Percentiles rank a stretch among this genome's conserved stretches.
These are phyloP conservation scores for Pholiota molesta DNA, from an alignment of 768 basidiomycete species.

Conservation along the genomic window DNA sequence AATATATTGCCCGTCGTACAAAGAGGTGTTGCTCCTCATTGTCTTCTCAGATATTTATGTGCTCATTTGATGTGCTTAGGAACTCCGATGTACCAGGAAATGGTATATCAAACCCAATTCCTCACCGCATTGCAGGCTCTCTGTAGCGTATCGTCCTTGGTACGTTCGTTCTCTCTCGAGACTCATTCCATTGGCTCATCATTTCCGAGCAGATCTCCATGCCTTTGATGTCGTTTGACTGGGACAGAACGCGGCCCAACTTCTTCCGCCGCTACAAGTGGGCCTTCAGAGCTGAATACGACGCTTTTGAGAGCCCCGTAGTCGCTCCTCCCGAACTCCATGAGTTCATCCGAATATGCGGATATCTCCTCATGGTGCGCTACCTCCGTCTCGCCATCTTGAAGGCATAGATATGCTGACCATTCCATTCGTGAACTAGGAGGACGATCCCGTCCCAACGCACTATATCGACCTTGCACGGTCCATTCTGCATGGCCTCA, in stretches of 20 bases:
- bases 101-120: conserved; percentile 51
- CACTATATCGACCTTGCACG: conserved; percentile 48
- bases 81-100: conserved; percentile 43
- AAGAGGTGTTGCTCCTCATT: conserved; percentile 32
- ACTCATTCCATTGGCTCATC: not conserved
- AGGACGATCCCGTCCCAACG: conserved; percentile 41
- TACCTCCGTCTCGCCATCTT: not conserved
- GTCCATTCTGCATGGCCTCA: conserved; percentile 35
- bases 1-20: conserved; percentile 41
- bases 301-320: conserved; percentile 44
- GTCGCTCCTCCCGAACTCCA: conserved; percentile 61
- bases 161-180: conserved; percentile 30
- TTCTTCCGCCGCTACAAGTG: conserved; percentile 77
- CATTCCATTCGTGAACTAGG: conserved; percentile 26
- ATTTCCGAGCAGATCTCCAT: conserved; percentile 46
- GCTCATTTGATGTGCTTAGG: conserved; percentile 28
- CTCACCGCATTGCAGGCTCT: conserved; percentile 62
- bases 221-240: conserved; percentile 47
- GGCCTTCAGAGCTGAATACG: conserved; percentile 67
- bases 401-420: not conserved
- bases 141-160: conserved; percentile 55
- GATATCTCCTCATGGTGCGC: conserved; percentile 41
- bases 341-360: conserved; percentile 46
- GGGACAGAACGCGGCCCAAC: conserved; percentile 56
- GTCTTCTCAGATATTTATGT: not conserved